These are phyloP conservation scores for Penicillium fuscoglaucum DNA, from an alignment of 2,329 filamentous ascomycete genomes.

Conservation along the genomic window DNA sequence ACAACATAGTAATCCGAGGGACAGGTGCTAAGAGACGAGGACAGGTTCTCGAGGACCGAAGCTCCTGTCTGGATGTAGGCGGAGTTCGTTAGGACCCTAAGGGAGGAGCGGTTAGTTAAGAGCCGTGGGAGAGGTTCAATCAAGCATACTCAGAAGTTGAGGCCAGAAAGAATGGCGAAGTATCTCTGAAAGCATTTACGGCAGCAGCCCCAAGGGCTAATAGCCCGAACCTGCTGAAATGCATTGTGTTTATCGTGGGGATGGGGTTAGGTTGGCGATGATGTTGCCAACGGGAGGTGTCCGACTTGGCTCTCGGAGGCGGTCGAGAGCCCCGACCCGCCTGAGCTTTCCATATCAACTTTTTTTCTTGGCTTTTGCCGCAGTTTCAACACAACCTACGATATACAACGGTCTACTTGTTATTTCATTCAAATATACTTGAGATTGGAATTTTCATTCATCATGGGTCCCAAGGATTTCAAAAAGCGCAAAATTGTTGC, in stretches of 20 bases:
- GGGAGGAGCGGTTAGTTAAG: slow-evolving; percentile 29
- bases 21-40: slow-evolving; percentile 60
- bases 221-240: slow-evolving; percentile 45
- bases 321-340: slow-evolving; percentile 35
- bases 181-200: slow-evolving; percentile 75
- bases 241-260: slow-evolving; percentile 40
- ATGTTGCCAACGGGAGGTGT: slow-evolving; percentile 33
- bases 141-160: slow-evolving; percentile 74
- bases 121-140: slow-evolving; percentile 7
- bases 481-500: slow-evolving; percentile 63
- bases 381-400: slow-evolving; percentile 4
- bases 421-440: not conserved
- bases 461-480: slow-evolving; percentile 55
- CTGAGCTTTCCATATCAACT: slow-evolving; percentile 29
- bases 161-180: slow-evolving; percentile 85
- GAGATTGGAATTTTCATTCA: not conserved
- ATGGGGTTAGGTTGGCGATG: slow-evolving; percentile 25
- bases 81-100: slow-evolving; percentile 43
- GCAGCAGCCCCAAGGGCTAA: slow-evolving; percentile 57
- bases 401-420: not conserved
- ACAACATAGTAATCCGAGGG: slow-evolving; percentile 75
- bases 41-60: slow-evolving; percentile 46
- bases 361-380: slow-evolving; percentile 12
- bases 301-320: slow-evolving; percentile 35
- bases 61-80: slow-evolving; percentile 47